Evolutionary conservation across 331 rosid genomes (phyloP).

Genomic region (Quercus phellos): DNA sequence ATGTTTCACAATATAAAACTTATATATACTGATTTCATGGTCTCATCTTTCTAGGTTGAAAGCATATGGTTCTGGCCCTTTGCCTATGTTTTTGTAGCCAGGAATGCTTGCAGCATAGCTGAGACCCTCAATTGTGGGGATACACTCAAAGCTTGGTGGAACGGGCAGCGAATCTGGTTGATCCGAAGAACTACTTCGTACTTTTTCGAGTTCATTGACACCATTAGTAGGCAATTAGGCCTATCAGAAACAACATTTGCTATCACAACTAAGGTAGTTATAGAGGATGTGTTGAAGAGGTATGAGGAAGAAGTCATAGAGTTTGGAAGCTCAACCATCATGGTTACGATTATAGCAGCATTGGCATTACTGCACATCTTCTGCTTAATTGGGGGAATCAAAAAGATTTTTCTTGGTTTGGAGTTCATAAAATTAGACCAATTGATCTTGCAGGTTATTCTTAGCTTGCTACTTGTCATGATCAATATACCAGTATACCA

Average conservation of each 20-base stretch:
- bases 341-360: conserved; percentile 30
- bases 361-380: too few species aligned
- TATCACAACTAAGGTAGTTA: conserved; percentile 41
- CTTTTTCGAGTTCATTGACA: conserved; percentile 24
- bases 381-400: too few species aligned
- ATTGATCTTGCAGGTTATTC: too few species aligned
- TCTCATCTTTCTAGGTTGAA: conserved; percentile 34
- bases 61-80: conserved; percentile 69
- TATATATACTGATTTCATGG: too few species aligned
- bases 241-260: conserved; percentile 44
- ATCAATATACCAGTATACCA: too few species aligned
- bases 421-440: too few species aligned
- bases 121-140: conserved; percentile 41
- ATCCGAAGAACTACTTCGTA: conserved; percentile 47
- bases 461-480: too few species aligned
- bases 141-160: conserved; percentile 62
- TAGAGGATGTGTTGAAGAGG: conserved; percentile 40
- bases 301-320: conserved; percentile 51
- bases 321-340: conserved; percentile 47
- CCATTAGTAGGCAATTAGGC: conserved; percentile 37
- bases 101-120: conserved; percentile 31
- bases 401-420: too few species aligned
- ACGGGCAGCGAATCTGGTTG: conserved; percentile 49
- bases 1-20: too few species aligned
- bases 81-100: conserved; percentile 52